Percentiles rank a stretch among this genome's conserved stretches.
phyloP scores from a whole-genome alignment of 1,284 basidiomycete species.

The Cutaneotrichosporon sp. region DNA sequence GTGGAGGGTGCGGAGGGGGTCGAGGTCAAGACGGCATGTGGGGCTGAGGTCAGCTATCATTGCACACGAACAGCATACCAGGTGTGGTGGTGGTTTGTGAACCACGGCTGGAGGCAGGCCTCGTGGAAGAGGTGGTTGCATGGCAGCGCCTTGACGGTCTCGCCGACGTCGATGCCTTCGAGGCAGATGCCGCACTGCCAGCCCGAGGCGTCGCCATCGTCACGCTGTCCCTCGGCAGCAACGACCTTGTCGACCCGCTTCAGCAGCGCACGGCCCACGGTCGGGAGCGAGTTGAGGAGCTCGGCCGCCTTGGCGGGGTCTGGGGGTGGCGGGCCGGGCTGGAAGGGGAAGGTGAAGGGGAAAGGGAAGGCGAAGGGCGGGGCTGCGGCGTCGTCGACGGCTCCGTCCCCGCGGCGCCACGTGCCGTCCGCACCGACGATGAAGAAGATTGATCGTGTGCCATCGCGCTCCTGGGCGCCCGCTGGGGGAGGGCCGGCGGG shows the following conservation, averaged over 20 bases:
- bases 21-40: slow-evolving; percentile 51
- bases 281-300: slow-evolving; percentile 42
- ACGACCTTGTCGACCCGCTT: slow-evolving; percentile 41
- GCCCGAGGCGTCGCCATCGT: slow-evolving; percentile 29
- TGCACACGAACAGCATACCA: slow-evolving; percentile 38
- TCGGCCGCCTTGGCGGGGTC: slow-evolving; percentile 47
- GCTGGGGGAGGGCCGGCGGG: background rate
- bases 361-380: slow-evolving; percentile 15
- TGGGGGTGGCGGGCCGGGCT: slow-evolving; percentile 14
- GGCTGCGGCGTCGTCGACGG: slow-evolving; percentile 1
- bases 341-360: slow-evolving; percentile 16
- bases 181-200: slow-evolving; percentile 51
- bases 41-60: slow-evolving; percentile 34
- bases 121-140: slow-evolving; percentile 54
- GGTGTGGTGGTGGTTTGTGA: slow-evolving; percentile 47
- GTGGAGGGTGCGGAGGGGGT: slow-evolving; percentile 47
- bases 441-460: slow-evolving; percentile 13
- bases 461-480: slow-evolving; percentile 2
- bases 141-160: slow-evolving; percentile 46
- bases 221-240: slow-evolving; percentile 37
- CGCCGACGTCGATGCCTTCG: slow-evolving; percentile 36
- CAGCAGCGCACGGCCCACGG: slow-evolving; percentile 34
- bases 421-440: slow-evolving; percentile 20
- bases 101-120: slow-evolving; percentile 50
- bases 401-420: background rate